These are phyloP conservation scores for Cercospora sesami DNA, from an alignment of 2,329 filamentous ascomycete genomes.

Conservation along the genomic window DNA sequence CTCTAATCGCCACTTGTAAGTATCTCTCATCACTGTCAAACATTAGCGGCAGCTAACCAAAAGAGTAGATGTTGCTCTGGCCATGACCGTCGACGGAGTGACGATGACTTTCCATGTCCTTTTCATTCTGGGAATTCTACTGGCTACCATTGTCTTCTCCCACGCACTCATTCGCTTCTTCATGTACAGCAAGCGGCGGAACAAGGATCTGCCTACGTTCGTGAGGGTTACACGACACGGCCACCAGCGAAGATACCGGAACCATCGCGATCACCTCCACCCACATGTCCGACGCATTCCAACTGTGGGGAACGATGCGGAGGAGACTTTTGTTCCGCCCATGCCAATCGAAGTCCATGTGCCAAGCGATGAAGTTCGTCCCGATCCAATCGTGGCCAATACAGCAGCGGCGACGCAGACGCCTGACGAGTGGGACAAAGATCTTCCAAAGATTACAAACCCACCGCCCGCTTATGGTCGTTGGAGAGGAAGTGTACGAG, in stretches of 20 bases:
- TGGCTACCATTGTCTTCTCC: conserved; percentile 75
- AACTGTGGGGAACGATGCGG: conserved; percentile 14
- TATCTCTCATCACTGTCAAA: background rate
- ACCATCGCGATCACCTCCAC: conserved; percentile 38
- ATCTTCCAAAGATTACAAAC: conserved; percentile 28
- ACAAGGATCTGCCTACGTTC: conserved; percentile 19
- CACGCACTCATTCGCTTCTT: conserved; percentile 74
- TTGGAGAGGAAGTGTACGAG: conserved; percentile 79
- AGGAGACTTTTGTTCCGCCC: conserved; percentile 62
- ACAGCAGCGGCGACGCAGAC: conserved; percentile 36
- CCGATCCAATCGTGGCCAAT: conserved; percentile 26
- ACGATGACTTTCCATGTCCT: conserved; percentile 75
- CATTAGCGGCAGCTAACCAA: background rate
- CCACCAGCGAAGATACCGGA: conserved; percentile 17
- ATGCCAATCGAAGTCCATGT: conserved; percentile 76
- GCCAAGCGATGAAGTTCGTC: conserved; percentile 54
- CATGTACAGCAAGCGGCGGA: conserved; percentile 45
- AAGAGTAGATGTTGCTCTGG: conserved; percentile 67
- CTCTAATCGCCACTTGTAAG: conserved; percentile 39
- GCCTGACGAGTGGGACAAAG: conserved; percentile 30
- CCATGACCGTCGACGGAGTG: conserved; percentile 63
- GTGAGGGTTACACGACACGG: conserved; percentile 23
- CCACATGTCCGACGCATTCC: conserved; percentile 32
- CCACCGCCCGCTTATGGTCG: conserved; percentile 82
- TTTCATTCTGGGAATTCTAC: conserved; percentile 73